phyloP scores from a whole-genome alignment of 164 flowering plant genomes.

The Protea cynaroides region DNA sequence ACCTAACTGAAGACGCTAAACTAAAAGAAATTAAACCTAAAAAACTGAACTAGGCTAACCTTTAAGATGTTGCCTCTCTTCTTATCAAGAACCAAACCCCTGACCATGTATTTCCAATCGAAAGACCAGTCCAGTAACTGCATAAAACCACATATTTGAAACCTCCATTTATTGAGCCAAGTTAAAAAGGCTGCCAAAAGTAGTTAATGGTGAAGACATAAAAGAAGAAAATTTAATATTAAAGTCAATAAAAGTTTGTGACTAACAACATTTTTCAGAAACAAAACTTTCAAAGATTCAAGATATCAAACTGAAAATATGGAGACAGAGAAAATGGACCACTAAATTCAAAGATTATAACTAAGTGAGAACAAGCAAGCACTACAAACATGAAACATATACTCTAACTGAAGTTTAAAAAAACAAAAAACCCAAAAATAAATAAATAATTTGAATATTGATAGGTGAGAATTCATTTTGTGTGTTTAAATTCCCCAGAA shows the following conservation, averaged over 20 bases:
- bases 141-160: conserved; percentile 16
- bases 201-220: not conserved
- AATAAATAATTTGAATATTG: too few relatives aligned
- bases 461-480: too few relatives aligned
- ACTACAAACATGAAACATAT: not conserved
- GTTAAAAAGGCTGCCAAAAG: not conserved
- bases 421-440: too few relatives aligned
- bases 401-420: too few relatives aligned
- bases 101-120: conserved; percentile 97
- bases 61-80: conserved; percentile 96
- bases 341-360: not conserved
- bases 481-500: too few relatives aligned
- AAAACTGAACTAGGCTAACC: conserved; percentile 30
- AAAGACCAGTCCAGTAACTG: conserved; percentile 87
- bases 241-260: not conserved
- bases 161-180: not conserved
- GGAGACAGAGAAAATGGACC: not conserved
- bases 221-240: not conserved
- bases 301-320: not conserved
- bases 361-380: not conserved
- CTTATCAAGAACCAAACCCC: conserved; percentile 95
- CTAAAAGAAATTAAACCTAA: not conserved
- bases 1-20: not conserved
- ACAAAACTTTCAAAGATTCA: not conserved
- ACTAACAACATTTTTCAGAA: too few relatives aligned